Evolutionary conservation across 2,329 filamentous ascomycete species (phyloP).

Genomic region (Myrmaecium sp.): DNA sequence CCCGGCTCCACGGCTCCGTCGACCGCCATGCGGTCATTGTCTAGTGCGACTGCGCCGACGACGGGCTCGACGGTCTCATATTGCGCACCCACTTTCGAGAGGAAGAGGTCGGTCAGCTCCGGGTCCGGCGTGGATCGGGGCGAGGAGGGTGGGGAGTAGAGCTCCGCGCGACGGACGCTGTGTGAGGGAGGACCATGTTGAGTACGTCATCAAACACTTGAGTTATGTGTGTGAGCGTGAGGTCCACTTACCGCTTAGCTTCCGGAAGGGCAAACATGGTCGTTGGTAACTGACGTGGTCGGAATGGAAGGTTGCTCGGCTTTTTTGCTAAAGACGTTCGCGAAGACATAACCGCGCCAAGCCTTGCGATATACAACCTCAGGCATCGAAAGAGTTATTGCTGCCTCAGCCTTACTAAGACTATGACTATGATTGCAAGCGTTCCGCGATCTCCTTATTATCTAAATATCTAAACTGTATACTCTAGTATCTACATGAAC

Average conservation of each 20-base stretch:
- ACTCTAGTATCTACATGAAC: too few species aligned
- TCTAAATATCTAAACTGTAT: too few species aligned
- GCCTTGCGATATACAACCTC: too few species aligned
- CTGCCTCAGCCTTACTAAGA: too few species aligned
- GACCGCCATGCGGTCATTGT: conserved; percentile 3
- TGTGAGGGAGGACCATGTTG: too few species aligned
- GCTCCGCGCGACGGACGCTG: conserved; percentile 18
- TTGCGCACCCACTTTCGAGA: conserved; percentile 10
- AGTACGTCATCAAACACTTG: background rate
- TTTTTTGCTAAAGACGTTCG: too few species aligned
- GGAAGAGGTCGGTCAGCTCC: conserved; percentile 14
- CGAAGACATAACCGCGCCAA: too few species aligned
- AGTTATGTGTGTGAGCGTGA: background rate
- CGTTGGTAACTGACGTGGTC: background rate
- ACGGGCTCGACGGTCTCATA: conserved; percentile 10
- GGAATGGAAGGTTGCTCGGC: too few species aligned
- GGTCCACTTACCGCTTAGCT: conserved; percentile 1
- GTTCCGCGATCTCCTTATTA: too few species aligned
- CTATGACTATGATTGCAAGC: too few species aligned
- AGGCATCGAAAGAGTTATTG: too few species aligned
- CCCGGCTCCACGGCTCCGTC: background rate
- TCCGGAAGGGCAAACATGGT: conserved; percentile 1
- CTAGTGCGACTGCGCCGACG: conserved; percentile 2
- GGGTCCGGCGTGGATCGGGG: conserved; percentile 19
- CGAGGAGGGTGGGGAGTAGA: conserved; percentile 16